phyloP scores from a whole-genome alignment of 129 eudicot genomes.

The Saussurea involucrata region DNA sequence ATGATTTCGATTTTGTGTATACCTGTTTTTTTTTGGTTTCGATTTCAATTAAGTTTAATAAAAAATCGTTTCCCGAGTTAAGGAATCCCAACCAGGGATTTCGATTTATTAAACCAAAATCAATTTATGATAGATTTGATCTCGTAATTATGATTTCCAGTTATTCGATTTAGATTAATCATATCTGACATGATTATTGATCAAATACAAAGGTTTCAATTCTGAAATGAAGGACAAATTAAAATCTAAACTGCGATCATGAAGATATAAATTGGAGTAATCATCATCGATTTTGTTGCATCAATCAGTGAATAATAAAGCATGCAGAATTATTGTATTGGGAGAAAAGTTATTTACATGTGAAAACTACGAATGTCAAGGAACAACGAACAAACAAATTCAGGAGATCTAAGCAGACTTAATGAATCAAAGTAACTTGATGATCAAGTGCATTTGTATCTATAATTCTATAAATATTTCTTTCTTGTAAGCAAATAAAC shows the following conservation, averaged over 20 bases:
- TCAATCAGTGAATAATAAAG: not conserved
- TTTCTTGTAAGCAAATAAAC: not conserved
- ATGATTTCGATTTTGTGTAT: too few species aligned
- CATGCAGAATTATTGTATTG: not conserved
- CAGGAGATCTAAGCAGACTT: not conserved
- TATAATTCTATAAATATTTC: conserved; percentile 4
- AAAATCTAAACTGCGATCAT: not conserved
- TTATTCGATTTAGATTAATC: not conserved
- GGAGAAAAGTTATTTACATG: conserved; percentile 1
- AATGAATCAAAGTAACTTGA: conserved; percentile 15
- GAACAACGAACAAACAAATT: conserved; percentile 23
- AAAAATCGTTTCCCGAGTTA: too few species aligned
- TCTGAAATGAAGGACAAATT: not conserved
- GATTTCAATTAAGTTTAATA: too few species aligned
- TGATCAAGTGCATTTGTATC: not conserved
- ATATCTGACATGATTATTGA: not conserved
- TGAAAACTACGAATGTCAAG: not conserved
- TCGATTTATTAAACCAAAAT: too few species aligned
- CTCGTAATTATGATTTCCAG: not conserved
- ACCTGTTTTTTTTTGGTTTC: too few species aligned
- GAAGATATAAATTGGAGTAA: not conserved
- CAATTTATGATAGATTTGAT: not conserved
- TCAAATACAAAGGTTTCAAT: not conserved
- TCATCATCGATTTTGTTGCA: not conserved
- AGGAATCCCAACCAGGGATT: too few species aligned